Conservation (phyloP, 345 rosid genomes). For the Populus alba region DNA sequence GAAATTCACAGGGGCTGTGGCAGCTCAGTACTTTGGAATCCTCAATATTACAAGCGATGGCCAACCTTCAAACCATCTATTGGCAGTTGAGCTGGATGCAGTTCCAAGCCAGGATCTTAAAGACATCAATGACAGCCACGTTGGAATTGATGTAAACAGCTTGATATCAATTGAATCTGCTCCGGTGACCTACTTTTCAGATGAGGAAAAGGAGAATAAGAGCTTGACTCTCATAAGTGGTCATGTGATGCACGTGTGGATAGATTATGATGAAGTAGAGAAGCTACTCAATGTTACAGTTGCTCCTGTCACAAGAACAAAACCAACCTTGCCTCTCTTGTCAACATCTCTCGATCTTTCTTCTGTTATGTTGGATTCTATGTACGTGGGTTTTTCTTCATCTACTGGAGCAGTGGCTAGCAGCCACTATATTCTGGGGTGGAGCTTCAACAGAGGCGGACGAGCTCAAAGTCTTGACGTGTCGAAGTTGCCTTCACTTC, state of each 20-base stretch:
- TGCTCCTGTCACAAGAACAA: conserved; percentile 1
- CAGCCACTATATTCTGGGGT: conserved; percentile 18
- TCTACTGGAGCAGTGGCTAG: conserved; percentile 13
- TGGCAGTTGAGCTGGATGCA: conserved; percentile 21
- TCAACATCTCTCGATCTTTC: conserved; percentile 3
- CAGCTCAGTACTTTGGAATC: conserved; percentile 19
- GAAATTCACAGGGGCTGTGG: background rate
- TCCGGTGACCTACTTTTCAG: conserved; percentile 1
- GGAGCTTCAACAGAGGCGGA: conserved; percentile 24
- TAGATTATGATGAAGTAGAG: conserved; percentile 12
- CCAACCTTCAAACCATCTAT: conserved; percentile 7
- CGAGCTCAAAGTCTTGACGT: background rate
- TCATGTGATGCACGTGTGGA: conserved; percentile 12
- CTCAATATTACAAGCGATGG: conserved; percentile 7
- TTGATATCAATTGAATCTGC: conserved; percentile 1
- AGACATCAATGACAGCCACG: conserved; percentile 14
- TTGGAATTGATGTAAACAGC: conserved; percentile 15
- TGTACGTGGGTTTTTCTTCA: conserved; percentile 24
- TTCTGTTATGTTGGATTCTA: background rate
- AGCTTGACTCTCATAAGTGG: conserved; percentile 21
- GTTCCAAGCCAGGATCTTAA: background rate
- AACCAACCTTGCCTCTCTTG: conserved; percentile 17
- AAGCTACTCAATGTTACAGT: conserved; percentile 16
- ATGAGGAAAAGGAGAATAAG: background rate
- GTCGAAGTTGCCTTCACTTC: conserved; percentile 4